Conservation (phyloP, 495 filamentous ascomycete species). For the Hypoxylon fragiforme region DNA sequence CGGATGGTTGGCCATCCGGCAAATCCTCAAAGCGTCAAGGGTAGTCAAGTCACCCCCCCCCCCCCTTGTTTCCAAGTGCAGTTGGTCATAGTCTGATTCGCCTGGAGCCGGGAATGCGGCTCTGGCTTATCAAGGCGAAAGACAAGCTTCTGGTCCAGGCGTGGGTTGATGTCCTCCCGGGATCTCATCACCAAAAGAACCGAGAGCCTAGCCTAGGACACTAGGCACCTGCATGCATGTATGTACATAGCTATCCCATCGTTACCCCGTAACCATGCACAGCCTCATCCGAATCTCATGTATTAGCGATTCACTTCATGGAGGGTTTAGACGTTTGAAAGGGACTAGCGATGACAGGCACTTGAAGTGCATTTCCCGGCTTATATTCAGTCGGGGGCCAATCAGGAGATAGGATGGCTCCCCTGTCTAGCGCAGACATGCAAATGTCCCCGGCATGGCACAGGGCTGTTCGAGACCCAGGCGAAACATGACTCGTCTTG, state of each 20-base stretch:
- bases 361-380: neutral
- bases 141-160: neutral
- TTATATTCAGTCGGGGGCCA: constrained; percentile 5
- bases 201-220: too few relatives aligned
- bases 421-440: constrained; percentile 4
- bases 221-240: too few relatives aligned
- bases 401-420: constrained; percentile 4
- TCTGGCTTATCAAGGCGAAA: constrained; percentile 14
- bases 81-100: constrained; percentile 13
- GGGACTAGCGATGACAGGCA: constrained; percentile 18
- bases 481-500: constrained; percentile 30
- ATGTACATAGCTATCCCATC: too few relatives aligned
- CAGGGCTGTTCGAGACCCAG: constrained; percentile 28
- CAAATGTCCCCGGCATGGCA: constrained; percentile 6
- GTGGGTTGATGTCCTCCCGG: too few relatives aligned
- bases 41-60: neutral
- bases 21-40: constrained; percentile 30
- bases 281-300: neutral
- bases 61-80: constrained; percentile 2
- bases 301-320: constrained; percentile 9
- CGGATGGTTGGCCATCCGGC: constrained; percentile 30
- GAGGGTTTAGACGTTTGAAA: constrained; percentile 13
- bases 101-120: constrained; percentile 11
- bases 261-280: constrained; percentile 11
- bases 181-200: too few relatives aligned